Percentiles rank a stretch among this genome's conserved stretches.
Evolutionary conservation across 257 asterid genomes (phyloP).

Genomic region (Eustoma russellianum): DNA sequence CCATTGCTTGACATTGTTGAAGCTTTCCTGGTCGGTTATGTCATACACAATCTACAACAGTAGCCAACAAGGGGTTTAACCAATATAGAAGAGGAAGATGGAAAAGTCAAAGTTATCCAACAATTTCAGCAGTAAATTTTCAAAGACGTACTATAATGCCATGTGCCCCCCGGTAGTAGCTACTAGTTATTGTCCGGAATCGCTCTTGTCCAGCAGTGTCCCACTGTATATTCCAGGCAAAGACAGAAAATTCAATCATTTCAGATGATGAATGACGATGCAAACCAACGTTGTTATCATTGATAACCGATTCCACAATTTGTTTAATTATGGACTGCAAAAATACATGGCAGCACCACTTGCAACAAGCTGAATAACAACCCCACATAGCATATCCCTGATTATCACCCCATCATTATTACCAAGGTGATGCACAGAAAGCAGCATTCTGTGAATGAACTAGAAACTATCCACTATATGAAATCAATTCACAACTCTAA

Average conservation of each 20-base stretch:
- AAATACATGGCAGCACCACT: no score
- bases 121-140: constrained; percentile 1
- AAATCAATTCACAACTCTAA: neutral
- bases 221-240: constrained; percentile 46
- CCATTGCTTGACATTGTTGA: constrained; percentile 85
- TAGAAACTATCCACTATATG: neutral
- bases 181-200: constrained; percentile 80
- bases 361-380: no score
- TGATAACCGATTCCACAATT: neutral
- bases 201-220: constrained; percentile 96
- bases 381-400: no score
- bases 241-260: neutral
- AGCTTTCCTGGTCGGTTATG: constrained; percentile 76
- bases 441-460: no score
- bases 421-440: no score
- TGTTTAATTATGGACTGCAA: no score
- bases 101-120: neutral
- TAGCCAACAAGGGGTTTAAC: constrained; percentile 10
- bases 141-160: constrained; percentile 65
- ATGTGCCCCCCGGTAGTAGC: constrained; percentile 93
- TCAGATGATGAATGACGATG: no score
- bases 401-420: no score
- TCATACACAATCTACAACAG: constrained; percentile 57
- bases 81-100: neutral
- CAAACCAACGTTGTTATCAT: no score